Percentiles rank a stretch among this genome's conserved stretches.
Conservation (phyloP, 148 eudicot genomes). For the Camellia granthamiana region DNA sequence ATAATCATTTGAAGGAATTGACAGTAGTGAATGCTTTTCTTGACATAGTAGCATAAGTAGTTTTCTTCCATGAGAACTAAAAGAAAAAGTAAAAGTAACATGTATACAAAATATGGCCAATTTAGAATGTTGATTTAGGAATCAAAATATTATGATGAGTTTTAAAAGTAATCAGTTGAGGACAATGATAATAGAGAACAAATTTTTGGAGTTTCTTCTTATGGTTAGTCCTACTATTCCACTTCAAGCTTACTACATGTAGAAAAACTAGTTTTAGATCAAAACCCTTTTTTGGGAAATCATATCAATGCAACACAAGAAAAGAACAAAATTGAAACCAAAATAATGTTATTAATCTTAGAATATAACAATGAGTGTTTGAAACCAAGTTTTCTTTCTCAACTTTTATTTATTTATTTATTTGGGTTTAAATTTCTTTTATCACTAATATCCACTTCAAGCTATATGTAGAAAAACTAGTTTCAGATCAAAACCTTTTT, state of each 20-base stretch:
- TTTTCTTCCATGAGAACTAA: background rate
- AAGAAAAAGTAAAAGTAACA: background rate
- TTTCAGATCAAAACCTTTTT: background rate
- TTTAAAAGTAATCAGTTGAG: background rate
- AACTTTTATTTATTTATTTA: too few relatives aligned
- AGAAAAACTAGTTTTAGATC: background rate
- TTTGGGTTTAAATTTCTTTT: too few relatives aligned
- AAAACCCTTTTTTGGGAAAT: background rate
- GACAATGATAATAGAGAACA: too few relatives aligned
- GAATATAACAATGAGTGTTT: background rate
- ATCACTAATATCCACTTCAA: background rate
- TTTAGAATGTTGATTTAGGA: background rate
- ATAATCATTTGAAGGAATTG: background rate
- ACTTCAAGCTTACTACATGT: background rate
- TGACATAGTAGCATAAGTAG: background rate
- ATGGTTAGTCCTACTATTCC: slow-evolving; percentile 5
- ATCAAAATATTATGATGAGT: background rate
- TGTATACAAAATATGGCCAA: background rate
- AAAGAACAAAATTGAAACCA: background rate
- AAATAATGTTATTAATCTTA: background rate
- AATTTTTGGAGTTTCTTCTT: background rate
- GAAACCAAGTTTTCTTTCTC: too few relatives aligned
- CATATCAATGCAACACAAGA: background rate
- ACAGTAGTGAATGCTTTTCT: background rate
- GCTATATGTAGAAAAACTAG: background rate